Evolutionary conservation across 805 yeast species (phyloP), one percentile per base, ranked within the genome.

Genomic region (Maudiozyma barnettii): DNA sequence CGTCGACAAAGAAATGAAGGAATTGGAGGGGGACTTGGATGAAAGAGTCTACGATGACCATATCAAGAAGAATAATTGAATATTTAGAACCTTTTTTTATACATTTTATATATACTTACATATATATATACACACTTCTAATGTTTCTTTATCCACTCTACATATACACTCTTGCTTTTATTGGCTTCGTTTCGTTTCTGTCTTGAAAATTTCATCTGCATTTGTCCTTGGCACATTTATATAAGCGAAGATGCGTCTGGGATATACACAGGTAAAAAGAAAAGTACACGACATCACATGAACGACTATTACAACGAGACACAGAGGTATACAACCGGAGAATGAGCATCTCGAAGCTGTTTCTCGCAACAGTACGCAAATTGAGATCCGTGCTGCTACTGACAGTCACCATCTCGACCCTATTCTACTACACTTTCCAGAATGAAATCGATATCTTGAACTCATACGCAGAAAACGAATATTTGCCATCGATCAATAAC

Each of bases 1-100:
- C 65, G 82, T 85, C 82, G 96, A 91, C 64, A 70, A 70, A 48
- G 88, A 89, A 59, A 84, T 89, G 69, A 72, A 72, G 44, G 77
- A 73, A 49, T 83, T 91, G 53, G 99, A 93, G 69, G 95, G 93
- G 53, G 78, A 74, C 45, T 70, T 65, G 39, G 84, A 79, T 49
- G 88, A 81, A 62, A 80, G 97, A 67, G 88, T 75, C 30, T 90
- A 90, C 59, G 79, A 54, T 41, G 53, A 44, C 16, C 6, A 31
- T 42, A 37, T 30, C 14, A 45, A 45, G 22, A 47, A 45, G n/a
- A n/a, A 10, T 42, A 43, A 38, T 14, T 35, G 20, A 13, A 21
- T 31, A 5, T 30, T 12, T 10, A 10, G n/a, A n/a, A n/a, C n/a
- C n/a, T 12, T n/a, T 16, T 14, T 9, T 20, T 33, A 19, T 18